Evolutionary conservation across 257 asterid genomes (phyloP).

Genomic region (Nicotiana noctiflora): DNA sequence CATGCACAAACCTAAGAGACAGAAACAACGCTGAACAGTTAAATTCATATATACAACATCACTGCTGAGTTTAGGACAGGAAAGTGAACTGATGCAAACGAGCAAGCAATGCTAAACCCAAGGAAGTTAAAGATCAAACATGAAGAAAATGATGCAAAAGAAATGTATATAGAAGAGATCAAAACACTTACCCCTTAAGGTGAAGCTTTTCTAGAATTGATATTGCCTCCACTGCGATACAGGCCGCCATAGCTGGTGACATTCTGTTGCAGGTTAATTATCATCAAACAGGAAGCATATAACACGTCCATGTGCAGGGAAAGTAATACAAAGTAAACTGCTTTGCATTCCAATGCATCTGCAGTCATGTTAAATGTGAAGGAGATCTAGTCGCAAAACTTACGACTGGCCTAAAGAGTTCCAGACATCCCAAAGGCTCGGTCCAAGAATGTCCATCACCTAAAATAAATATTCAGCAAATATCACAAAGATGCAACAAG

Average conservation of each 20-base stretch:
- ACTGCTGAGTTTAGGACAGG: constrained; percentile 8
- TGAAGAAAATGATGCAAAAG: not conserved
- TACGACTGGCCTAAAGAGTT: constrained; percentile 93
- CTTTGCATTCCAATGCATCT: not conserved
- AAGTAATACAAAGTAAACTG: not conserved
- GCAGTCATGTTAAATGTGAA: not conserved
- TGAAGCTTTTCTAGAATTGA: constrained; percentile 97
- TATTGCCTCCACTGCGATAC: constrained; percentile 96
- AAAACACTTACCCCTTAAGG: constrained; percentile 59
- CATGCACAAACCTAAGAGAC: constrained; percentile 84
- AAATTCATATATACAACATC: not conserved
- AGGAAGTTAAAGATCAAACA: not conserved
- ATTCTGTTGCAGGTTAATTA: constrained; percentile 58
- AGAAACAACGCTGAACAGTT: not conserved
- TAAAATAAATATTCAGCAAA: constrained; percentile 18
- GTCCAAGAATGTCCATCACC: constrained; percentile 99
- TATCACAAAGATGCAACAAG: not conserved
- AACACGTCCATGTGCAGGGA: not conserved
- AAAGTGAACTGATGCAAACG: constrained; percentile 1
- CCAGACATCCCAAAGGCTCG: constrained; percentile 99
- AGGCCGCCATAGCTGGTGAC: constrained; percentile 94
- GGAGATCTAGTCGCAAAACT: constrained; percentile 14
- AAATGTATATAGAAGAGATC: not conserved
- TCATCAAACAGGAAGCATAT: constrained; percentile 20
- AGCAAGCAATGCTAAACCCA: not conserved